A percentile compares a stretch with the other conserved stretches of the same genome.
Evolutionary conservation across 2,329 filamentous ascomycete genomes (phyloP).

Genomic region (Cladosporium colombiae): DNA sequence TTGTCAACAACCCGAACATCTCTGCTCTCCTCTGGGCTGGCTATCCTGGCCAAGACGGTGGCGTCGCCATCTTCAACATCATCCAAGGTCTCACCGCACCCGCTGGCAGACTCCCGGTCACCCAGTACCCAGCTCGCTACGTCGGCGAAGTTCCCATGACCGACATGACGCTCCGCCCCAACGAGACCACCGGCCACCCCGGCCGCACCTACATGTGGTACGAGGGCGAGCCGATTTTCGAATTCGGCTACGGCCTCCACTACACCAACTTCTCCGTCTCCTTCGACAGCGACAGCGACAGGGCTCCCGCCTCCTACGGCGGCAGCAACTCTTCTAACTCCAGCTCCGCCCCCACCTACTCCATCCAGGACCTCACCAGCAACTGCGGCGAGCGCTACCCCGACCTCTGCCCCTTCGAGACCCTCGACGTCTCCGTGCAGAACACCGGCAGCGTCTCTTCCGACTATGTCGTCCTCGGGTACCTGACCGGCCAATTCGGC

Average conservation of each 20-base stretch:
- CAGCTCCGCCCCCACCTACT: constrained; percentile 25
- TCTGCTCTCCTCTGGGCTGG: constrained; percentile 59
- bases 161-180: constrained; percentile 57
- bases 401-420: constrained; percentile 48
- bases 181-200: constrained; percentile 42
- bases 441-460: constrained; percentile 52
- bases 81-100: constrained; percentile 53
- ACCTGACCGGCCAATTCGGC: constrained; percentile 51
- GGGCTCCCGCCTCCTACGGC: constrained; percentile 20
- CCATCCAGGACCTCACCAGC: constrained; percentile 42
- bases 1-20: constrained; percentile 52
- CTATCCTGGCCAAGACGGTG: constrained; percentile 62
- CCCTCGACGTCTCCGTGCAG: constrained; percentile 46
- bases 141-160: constrained; percentile 54
- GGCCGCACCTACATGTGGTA: constrained; percentile 64
- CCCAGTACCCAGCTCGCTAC: constrained; percentile 58
- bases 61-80: constrained; percentile 56
- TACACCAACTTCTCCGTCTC: constrained; percentile 56
- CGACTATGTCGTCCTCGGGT: constrained; percentile 57
- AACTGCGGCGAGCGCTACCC: constrained; percentile 41
- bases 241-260: constrained; percentile 59
- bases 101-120: constrained; percentile 57
- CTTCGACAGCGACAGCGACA: constrained; percentile 19
- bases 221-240: constrained; percentile 50
- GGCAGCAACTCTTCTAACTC: constrained; percentile 23